Evolutionary conservation across 257 asterid species (phyloP).

Genomic region (Hygrophila difformis): DNA sequence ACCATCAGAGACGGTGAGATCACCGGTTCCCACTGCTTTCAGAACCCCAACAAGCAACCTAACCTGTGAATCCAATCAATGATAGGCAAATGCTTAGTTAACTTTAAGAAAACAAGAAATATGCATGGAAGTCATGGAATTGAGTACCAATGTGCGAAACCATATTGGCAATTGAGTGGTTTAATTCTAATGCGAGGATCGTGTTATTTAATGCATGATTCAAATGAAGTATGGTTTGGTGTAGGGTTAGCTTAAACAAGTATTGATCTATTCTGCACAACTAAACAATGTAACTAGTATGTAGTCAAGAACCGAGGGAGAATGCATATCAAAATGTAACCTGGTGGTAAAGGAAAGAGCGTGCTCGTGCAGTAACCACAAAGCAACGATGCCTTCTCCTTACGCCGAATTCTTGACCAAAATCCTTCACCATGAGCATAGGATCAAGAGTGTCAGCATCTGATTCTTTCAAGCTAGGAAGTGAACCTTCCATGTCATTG

Average conservation of each 20-base stretch:
- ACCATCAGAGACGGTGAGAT: slow-evolving; percentile 69
- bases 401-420: slow-evolving; percentile 48
- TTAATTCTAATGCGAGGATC: too few species aligned
- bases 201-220: too few species aligned
- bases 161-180: background rate
- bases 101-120: background rate
- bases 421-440: slow-evolving; percentile 19
- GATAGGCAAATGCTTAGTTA: background rate
- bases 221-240: too few species aligned
- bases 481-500: slow-evolving; percentile 19
- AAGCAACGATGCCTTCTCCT: slow-evolving; percentile 67
- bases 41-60: slow-evolving; percentile 86
- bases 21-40: slow-evolving; percentile 74
- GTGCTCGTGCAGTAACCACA: slow-evolving; percentile 80
- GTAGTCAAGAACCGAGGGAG: too few species aligned
- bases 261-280: too few species aligned
- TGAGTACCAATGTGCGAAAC: background rate
- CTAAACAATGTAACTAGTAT: too few species aligned
- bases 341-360: slow-evolving; percentile 95
- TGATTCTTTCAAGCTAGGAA: slow-evolving; percentile 24
- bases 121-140: too few species aligned
- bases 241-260: too few species aligned
- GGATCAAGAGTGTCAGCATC: slow-evolving; percentile 25
- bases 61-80: slow-evolving; percentile 46
- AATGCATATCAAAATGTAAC: slow-evolving; percentile 33